Evolutionary conservation across 768 basidiomycete genomes (phyloP), one percentile per base, ranked within the genome.

Genomic region (Boletus subparvulus): DNA sequence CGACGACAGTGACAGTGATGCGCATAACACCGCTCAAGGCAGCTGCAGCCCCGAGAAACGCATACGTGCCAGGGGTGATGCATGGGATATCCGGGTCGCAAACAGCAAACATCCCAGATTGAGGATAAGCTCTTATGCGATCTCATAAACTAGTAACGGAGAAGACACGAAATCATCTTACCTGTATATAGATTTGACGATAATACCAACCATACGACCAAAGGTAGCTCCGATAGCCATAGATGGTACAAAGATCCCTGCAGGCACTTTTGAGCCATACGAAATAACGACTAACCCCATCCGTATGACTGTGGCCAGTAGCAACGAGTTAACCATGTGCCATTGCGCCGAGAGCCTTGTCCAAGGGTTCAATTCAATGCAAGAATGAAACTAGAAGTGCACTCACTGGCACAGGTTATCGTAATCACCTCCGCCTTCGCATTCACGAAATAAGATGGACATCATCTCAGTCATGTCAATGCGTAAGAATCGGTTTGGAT

Each of bases 201-300:
- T 80, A 58, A 98, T 98, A 1, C 97, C 97, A 17, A 99, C 77
- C 94, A 98, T 97, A 39, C 97, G 80, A 3, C 97, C 97, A 67
- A 98, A 98, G 0, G 92, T 90, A 4, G 97, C 97, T 39, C 97
- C 97, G 53, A 98, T 87, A 1, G 96, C 97, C 97, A 99, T 98
- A 4, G 95, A 97, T 2, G 97, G 97, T 0, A 99, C 92, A 63
- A 99, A 99, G 62, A 99, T 99, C 26, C 97, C 97, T 12, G 92
- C 92, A 1, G 97, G 97, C 0, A 99, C 97, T 71, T 94, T 98
- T 67, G 87, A 91, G 0, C 97, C 97, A 69, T 98, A 99, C 3
- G 93, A 94, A 24, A 98, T 75, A 21, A 98, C 83, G 47, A 98
- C 92, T 45, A 98, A 78, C 11, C 83, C 87, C 21, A 83, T 90